phyloP scores from a whole-genome alignment of 1,284 basidiomycete genomes.

The Taiwanofungus camphoratus region DNA sequence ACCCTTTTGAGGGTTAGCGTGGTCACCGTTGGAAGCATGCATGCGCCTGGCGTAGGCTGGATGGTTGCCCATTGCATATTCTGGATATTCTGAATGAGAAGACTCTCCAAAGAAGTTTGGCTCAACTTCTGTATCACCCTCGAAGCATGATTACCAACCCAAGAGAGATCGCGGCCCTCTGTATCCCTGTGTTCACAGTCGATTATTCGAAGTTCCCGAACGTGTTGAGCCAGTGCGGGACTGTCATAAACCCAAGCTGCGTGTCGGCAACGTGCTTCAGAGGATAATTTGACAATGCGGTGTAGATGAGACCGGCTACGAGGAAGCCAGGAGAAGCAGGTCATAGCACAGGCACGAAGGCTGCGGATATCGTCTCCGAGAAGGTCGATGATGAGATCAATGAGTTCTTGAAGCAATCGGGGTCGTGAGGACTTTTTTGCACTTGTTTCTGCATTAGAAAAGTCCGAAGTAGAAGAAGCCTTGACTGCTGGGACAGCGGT shows the following conservation, averaged over 20 bases:
- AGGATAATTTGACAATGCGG: not conserved
- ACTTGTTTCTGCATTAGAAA: too few relatives aligned
- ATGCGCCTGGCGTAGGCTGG: not conserved
- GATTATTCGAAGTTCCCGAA: not conserved
- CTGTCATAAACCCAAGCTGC: not conserved
- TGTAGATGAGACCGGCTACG: conserved; percentile 1
- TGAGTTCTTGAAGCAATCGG: conserved; percentile 1
- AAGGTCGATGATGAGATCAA: conserved; percentile 4
- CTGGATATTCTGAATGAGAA: not conserved
- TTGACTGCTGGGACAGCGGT: too few relatives aligned
- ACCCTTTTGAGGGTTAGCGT: not conserved
- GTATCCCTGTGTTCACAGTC: not conserved
- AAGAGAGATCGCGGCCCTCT: not conserved
- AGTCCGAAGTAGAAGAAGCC: too few relatives aligned
- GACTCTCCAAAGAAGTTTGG: not conserved
- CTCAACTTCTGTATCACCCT: not conserved
- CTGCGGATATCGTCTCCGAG: not conserved
- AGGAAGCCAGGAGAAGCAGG: not conserved
- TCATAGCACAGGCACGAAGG: not conserved
- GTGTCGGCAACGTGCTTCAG: not conserved
- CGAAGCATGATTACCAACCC: not conserved
- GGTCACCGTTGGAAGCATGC: not conserved
- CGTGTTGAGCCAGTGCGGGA: not conserved
- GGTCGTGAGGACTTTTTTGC: too few relatives aligned
- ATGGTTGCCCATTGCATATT: not conserved